Evolutionary conservation across 768 basidiomycete genomes (phyloP).

Genomic region (Suillus decipiens): DNA sequence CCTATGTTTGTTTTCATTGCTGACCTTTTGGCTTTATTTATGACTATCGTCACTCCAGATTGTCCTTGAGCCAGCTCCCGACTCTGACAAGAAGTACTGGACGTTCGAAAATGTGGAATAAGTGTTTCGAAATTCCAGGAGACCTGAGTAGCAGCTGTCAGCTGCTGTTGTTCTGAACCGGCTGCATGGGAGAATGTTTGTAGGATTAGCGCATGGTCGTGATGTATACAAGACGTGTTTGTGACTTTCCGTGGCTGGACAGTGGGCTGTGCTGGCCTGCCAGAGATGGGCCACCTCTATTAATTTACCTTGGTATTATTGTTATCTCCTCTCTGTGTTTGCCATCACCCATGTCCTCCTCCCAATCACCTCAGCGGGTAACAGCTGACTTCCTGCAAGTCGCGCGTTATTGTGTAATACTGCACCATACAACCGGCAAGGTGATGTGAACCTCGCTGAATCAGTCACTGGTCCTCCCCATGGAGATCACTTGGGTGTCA

Average conservation of each 20-base stretch:
- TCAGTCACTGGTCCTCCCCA: not conserved
- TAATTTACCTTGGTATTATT: too few relatives aligned
- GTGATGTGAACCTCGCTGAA: not conserved
- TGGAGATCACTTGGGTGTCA: not conserved
- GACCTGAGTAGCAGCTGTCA: not conserved
- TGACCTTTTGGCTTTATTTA: not conserved
- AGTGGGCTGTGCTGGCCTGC: not conserved
- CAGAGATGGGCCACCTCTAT: not conserved
- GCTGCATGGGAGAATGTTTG: not conserved
- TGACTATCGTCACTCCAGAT: not conserved
- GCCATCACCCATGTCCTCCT: not conserved
- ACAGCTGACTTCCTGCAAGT: not conserved
- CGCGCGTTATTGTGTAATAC: not conserved
- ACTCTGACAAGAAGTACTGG: not conserved
- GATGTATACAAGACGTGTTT: not conserved
- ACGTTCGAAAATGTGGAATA: not conserved
- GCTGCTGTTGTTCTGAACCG: not conserved
- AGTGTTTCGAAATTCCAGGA: not conserved
- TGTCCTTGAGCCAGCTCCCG: not conserved
- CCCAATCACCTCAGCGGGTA: not conserved
- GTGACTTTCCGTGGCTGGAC: not conserved
- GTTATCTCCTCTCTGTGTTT: too few relatives aligned
- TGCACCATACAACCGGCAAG: not conserved
- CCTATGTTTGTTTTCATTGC: not conserved
- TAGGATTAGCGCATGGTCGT: not conserved